Evolutionary conservation across 2,329 filamentous ascomycete genomes (phyloP), one percentile per base, ranked within the genome.

Genomic region (Fragosphaeria purpurea): DNA sequence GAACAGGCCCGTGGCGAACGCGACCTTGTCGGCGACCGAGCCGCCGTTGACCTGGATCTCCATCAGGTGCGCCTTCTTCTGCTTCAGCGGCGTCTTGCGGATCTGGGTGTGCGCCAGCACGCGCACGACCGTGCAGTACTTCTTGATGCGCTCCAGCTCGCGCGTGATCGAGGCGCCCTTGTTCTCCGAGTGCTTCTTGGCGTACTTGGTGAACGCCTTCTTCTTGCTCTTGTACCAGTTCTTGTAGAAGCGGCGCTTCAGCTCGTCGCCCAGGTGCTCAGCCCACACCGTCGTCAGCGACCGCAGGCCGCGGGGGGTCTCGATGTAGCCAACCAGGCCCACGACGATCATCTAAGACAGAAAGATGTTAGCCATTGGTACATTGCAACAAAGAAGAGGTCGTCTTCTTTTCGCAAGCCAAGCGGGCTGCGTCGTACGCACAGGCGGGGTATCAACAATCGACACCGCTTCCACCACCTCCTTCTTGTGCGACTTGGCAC

Each of bases 191-290:
- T 97, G 88, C 85, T 95, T 91, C 88, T 97, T 98, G 80, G 93
- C 88, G 79, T 98, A 98, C 82, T 95, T 96, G 82, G 93, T 98
- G 82, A 98, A 98, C 58, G 93, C 93, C 91, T 98, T 98, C 88
- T 96, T 97, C 90, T 98, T 98, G 83, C 84, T 89, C 86, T 95
- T 95, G 87, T 98, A 98, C 93, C 93, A 98, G 86, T 98, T 98
- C 89, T 97, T 97, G 88, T 98, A 98, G 88, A 98, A 98, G 71
- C 93, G 88, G 69, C 93, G 88, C 86, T 95, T 95, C 75, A 98
- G 71, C 79, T 97, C 93, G 75, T 98, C 93, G 76, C 86, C 88
- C 75, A 98, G 76, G 75, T 98, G 93, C 84, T 97, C 93, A 69
- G 93, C 93, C 93, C 93, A 98, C 72, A 98, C 88, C 70, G 93